Percentiles rank a stretch among this genome's conserved stretches.
These are phyloP conservation scores for Amanita thiersii DNA, from an alignment of 768 basidiomycete genomes.

Conservation along the genomic window DNA sequence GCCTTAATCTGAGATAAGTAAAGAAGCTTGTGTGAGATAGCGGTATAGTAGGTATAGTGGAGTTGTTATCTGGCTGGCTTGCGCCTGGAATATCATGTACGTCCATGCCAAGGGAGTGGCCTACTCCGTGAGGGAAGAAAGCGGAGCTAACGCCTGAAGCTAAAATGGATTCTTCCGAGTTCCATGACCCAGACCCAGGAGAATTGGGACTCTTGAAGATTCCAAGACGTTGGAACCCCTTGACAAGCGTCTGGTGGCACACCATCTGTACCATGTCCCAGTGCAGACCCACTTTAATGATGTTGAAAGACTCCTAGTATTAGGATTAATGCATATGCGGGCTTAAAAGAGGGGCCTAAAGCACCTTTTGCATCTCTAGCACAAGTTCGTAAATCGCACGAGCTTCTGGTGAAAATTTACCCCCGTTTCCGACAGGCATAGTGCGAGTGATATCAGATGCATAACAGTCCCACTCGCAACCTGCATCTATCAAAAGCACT, in stretches of 20 bases:
- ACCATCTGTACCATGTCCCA: slow-evolving; percentile 86
- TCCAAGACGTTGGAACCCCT: slow-evolving; percentile 74
- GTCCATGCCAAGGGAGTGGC: slow-evolving; percentile 88
- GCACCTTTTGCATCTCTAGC: slow-evolving; percentile 80
- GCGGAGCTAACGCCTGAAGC: slow-evolving; percentile 70
- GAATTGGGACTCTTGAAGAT: slow-evolving; percentile 64
- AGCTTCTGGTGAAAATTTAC: slow-evolving; percentile 78
- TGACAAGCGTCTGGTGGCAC: slow-evolving; percentile 76
- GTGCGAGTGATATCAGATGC: slow-evolving; percentile 63
- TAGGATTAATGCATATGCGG: background rate
- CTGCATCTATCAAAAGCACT: slow-evolving; percentile 89
- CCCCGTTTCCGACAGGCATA: slow-evolving; percentile 91
- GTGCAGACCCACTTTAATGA: slow-evolving; percentile 69
- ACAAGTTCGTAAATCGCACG: slow-evolving; percentile 83
- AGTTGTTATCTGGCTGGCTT: slow-evolving; percentile 60
- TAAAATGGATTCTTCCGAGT: slow-evolving; percentile 61
- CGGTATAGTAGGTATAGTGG: slow-evolving; percentile 32
- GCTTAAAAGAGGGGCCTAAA: slow-evolving; percentile 12
- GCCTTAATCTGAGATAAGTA: slow-evolving; percentile 68
- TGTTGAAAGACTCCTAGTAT: slow-evolving; percentile 55
- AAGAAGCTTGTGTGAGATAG: slow-evolving; percentile 62
- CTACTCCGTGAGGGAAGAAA: slow-evolving; percentile 93
- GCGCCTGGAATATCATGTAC: slow-evolving; percentile 88
- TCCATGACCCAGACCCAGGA: slow-evolving; percentile 44
- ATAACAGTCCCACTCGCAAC: slow-evolving; percentile 72